Evolutionary conservation across 257 asterid species (phyloP).

Genomic region (Haberlea rhodopensis): DNA sequence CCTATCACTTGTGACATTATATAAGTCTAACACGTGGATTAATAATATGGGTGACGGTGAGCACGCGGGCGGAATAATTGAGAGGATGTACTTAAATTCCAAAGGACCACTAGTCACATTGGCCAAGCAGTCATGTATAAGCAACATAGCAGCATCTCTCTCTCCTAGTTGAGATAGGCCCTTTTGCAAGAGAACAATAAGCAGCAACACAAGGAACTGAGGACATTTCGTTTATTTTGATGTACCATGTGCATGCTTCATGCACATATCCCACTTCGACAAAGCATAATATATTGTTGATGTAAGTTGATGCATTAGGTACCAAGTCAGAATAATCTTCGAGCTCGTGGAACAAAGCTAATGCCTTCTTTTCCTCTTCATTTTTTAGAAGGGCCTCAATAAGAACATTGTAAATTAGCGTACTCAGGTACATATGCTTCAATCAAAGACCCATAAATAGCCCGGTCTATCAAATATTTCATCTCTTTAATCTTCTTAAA

Average conservation of each 20-base stretch:
- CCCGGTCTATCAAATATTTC: slow-evolving; percentile 71
- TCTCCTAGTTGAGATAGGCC: slow-evolving; percentile 66
- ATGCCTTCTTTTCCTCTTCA: slow-evolving; percentile 61
- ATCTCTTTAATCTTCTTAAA: slow-evolving; percentile 83
- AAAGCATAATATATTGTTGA: slow-evolving; percentile 57
- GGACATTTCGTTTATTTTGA: slow-evolving; percentile 55
- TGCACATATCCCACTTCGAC: slow-evolving; percentile 50
- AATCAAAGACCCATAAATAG: slow-evolving; percentile 74
- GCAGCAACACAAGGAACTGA: slow-evolving; percentile 62
- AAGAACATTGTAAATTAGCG: slow-evolving; percentile 60
- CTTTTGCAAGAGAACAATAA: slow-evolving; percentile 57
- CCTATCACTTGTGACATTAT: too few species aligned
- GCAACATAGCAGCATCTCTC: slow-evolving; percentile 72
- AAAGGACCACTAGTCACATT: slow-evolving; percentile 60
- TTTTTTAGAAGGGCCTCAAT: slow-evolving; percentile 62
- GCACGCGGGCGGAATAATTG: too few species aligned
- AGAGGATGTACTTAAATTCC: slow-evolving; percentile 75
- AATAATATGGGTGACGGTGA: too few species aligned
- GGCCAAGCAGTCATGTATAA: slow-evolving; percentile 78
- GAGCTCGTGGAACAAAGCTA: slow-evolving; percentile 62
- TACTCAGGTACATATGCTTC: slow-evolving; percentile 70
- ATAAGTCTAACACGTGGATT: too few species aligned
- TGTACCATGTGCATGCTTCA: slow-evolving; percentile 74
- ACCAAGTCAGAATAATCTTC: slow-evolving; percentile 30
- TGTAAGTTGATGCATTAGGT: slow-evolving; percentile 60